phyloP scores from a whole-genome alignment of 345 rosid species.

The Isatis tinctoria region DNA sequence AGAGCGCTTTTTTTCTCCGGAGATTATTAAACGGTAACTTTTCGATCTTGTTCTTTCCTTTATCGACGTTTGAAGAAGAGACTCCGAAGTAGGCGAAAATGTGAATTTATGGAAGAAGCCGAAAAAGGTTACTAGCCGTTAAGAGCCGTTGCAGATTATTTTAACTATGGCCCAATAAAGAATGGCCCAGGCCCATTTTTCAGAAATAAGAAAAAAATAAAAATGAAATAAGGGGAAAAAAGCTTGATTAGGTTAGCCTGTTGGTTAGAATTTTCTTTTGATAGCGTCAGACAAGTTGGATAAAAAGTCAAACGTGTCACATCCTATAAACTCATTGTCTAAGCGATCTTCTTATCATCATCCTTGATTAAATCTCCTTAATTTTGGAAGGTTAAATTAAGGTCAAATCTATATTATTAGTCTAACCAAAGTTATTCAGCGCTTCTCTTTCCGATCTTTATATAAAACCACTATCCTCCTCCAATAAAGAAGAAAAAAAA shows the following conservation, averaged over 20 bases:
- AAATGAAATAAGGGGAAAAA: too few species aligned
- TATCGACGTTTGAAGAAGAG: neutral
- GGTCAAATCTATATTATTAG: conserved; percentile 8
- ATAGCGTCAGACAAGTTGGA: neutral
- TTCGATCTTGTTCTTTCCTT: neutral
- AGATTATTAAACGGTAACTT: conserved; percentile 17
- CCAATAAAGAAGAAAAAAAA: conserved; percentile 16
- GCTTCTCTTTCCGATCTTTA: conserved; percentile 33
- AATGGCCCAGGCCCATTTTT: neutral
- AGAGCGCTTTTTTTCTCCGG: conserved; percentile 7
- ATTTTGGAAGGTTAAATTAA: conserved; percentile 23
- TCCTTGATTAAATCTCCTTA: conserved; percentile 17
- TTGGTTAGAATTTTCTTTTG: neutral
- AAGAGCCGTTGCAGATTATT: conserved; percentile 23
- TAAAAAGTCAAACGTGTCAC: conserved; percentile 5
- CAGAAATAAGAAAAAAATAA: too few species aligned
- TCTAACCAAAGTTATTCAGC: conserved; percentile 21
- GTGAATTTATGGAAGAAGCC: neutral
- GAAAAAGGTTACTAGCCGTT: conserved; percentile 19
- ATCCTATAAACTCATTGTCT: conserved; percentile 10
- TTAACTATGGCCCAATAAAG: neutral
- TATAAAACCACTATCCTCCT: conserved; percentile 3
- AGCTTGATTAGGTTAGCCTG: too few species aligned
- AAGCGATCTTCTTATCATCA: neutral
- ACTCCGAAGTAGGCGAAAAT: neutral